Evolutionary conservation across 352 stramenopile genomes (phyloP).

Genomic region (Thraustochytrium sp.): DNA sequence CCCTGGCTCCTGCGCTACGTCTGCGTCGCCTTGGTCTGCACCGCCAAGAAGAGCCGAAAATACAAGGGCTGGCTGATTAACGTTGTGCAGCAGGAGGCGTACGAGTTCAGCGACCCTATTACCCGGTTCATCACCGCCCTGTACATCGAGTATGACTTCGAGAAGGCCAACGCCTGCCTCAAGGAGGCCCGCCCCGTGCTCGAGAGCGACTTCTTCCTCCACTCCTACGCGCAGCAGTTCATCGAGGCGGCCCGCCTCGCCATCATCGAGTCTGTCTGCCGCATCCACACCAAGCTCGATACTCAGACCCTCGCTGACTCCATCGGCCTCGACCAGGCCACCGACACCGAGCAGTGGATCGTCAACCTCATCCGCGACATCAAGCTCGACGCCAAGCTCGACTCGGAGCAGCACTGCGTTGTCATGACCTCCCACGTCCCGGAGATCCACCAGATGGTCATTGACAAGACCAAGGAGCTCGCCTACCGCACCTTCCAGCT

Average conservation of each 20-base stretch:
- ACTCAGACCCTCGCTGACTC: constrained; percentile 88
- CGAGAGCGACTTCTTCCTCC: constrained; percentile 93
- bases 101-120: constrained; percentile 69
- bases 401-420: constrained; percentile 91
- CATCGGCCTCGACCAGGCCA: constrained; percentile 89
- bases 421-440: constrained; percentile 87
- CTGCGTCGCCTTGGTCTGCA: constrained; percentile 89
- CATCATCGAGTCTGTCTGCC: constrained; percentile 99
- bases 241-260: constrained; percentile 94
- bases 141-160: constrained; percentile 98
- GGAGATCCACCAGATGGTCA: constrained; percentile 91
- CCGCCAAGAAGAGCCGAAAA: constrained; percentile 76
- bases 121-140: constrained; percentile 94
- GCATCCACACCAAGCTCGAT: constrained; percentile 96
- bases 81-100: constrained; percentile 84
- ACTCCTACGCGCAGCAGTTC: constrained; percentile 89
- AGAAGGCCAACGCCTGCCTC: constrained; percentile 86
- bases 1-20: constrained; percentile 83
- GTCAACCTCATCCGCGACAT: constrained; percentile 97
- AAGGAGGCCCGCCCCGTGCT: constrained; percentile 89
- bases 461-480: constrained; percentile 93
- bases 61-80: constrained; percentile 72
- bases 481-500: constrained; percentile 77
- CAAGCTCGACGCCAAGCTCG: constrained; percentile 93
- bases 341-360: constrained; percentile 95